Evolutionary conservation across 108 stramenopile genomes (phyloP).

Genomic region (Stephanodiscus triporus): DNA sequence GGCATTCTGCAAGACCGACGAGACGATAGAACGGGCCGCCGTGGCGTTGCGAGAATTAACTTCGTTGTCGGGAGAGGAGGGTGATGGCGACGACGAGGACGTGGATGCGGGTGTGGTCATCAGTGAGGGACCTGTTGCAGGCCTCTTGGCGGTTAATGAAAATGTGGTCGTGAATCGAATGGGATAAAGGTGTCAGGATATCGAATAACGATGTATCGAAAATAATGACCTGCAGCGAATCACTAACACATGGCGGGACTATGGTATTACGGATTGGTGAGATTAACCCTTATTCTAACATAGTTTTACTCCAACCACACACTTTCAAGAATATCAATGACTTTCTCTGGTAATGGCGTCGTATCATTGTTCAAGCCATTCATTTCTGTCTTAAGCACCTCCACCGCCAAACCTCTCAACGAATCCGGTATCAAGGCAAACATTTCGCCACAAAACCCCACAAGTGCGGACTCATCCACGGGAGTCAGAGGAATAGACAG

Average conservation of each 20-base stretch:
- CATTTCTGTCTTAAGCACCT: slow-evolving; percentile 12
- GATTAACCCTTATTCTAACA: background rate
- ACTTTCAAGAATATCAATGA: slow-evolving; percentile 25
- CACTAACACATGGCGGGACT: too few relatives aligned
- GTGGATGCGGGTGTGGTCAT: background rate
- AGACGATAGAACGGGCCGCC: slow-evolving; percentile 88
- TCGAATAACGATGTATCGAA: too few relatives aligned
- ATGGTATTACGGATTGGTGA: too few relatives aligned
- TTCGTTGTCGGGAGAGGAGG: background rate
- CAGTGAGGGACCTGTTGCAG: background rate
- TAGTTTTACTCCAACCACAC: slow-evolving; percentile 15
- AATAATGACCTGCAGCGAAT: too few relatives aligned
- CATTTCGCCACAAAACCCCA: slow-evolving; percentile 60
- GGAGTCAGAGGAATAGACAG: slow-evolving; percentile 15
- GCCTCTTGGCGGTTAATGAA: background rate
- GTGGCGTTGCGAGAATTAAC: slow-evolving; percentile 51
- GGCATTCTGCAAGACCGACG: slow-evolving; percentile 97
- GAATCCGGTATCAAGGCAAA: slow-evolving; percentile 54
- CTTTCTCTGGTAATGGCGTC: background rate
- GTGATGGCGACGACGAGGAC: background rate
- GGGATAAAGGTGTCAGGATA: background rate
- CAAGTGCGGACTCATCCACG: slow-evolving; percentile 41
- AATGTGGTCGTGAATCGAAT: background rate
- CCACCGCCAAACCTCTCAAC: slow-evolving; percentile 8
- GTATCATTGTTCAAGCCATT: background rate